Conservation (phyloP, 345 rosid genomes). For the Cardamine occulta region DNA sequence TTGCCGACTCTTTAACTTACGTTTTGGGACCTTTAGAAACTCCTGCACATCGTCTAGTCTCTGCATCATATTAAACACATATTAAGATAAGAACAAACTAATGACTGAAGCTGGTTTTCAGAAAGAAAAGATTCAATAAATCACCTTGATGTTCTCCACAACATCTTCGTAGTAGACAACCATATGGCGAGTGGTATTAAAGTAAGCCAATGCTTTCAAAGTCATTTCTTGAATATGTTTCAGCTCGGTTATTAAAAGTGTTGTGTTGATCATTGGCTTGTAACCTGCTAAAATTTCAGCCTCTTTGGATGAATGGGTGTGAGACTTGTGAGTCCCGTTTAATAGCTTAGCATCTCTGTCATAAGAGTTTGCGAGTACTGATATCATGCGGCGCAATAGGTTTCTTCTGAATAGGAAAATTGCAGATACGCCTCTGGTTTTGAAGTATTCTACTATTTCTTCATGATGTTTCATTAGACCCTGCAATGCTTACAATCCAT, state of each 20-base stretch:
- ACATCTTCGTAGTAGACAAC: slow-evolving; percentile 91
- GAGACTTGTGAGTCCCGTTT: slow-evolving; percentile 97
- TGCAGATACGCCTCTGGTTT: slow-evolving; percentile 79
- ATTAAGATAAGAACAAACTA: slow-evolving; percentile 11
- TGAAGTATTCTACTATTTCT: slow-evolving; percentile 86
- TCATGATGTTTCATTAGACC: slow-evolving; percentile 87
- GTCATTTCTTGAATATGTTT: slow-evolving; percentile 72
- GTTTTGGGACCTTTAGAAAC: slow-evolving; percentile 75
- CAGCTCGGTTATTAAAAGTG: slow-evolving; percentile 60
- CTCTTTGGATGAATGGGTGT: slow-evolving; percentile 90
- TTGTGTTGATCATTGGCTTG: slow-evolving; percentile 79
- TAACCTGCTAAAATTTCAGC: slow-evolving; percentile 92
- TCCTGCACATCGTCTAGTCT: slow-evolving; percentile 67
- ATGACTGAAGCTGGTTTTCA: too few species aligned
- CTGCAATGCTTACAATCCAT: slow-evolving; percentile 45
- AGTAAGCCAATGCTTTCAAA: slow-evolving; percentile 74
- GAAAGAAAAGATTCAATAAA: neutral
- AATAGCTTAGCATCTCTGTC: slow-evolving; percentile 76
- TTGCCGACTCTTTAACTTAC: slow-evolving; percentile 73
- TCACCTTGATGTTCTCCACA: slow-evolving; percentile 79
- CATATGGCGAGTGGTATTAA: slow-evolving; percentile 78
- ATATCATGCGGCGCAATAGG: slow-evolving; percentile 86
- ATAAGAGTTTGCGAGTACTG: slow-evolving; percentile 88
- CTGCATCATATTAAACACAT: slow-evolving; percentile 46
- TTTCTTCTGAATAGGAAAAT: slow-evolving; percentile 91